Evolutionary conservation across 495 filamentous ascomycete genomes (phyloP).

Genomic region (Podospora comata): DNA sequence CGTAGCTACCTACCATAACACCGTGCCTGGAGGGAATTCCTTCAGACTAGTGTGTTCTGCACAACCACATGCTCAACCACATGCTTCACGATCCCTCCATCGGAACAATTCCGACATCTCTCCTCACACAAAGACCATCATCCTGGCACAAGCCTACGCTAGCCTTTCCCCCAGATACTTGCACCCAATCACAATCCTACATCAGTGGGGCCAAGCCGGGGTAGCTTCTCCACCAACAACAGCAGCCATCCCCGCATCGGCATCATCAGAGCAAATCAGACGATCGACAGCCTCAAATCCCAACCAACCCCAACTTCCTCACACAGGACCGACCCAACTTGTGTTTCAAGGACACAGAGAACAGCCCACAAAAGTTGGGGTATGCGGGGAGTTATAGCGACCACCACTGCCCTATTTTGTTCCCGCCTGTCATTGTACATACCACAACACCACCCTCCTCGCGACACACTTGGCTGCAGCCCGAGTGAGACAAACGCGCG

Average conservation of each 20-base stretch:
- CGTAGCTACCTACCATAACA: no score
- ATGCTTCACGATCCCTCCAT: not conserved
- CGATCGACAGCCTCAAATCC: not conserved
- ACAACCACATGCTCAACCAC: not conserved
- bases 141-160: not conserved
- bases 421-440: no score
- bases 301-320: not conserved
- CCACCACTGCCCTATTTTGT: not conserved
- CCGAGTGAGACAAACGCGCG: not conserved
- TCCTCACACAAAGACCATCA: not conserved
- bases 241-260: not conserved
- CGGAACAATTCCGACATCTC: not conserved
- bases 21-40: no score
- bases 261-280: not conserved
- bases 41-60: no score
- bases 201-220: not conserved
- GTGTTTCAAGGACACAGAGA: not conserved
- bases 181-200: not conserved
- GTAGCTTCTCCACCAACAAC: not conserved
- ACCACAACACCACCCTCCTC: not conserved
- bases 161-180: not conserved
- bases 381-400: not conserved
- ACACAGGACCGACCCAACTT: not conserved
- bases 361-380: not conserved
- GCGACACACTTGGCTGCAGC: not conserved